These are phyloP conservation scores for Aspergillus novoparasiticus DNA, from an alignment of 2,329 filamentous ascomycete genomes.

Conservation along the genomic window DNA sequence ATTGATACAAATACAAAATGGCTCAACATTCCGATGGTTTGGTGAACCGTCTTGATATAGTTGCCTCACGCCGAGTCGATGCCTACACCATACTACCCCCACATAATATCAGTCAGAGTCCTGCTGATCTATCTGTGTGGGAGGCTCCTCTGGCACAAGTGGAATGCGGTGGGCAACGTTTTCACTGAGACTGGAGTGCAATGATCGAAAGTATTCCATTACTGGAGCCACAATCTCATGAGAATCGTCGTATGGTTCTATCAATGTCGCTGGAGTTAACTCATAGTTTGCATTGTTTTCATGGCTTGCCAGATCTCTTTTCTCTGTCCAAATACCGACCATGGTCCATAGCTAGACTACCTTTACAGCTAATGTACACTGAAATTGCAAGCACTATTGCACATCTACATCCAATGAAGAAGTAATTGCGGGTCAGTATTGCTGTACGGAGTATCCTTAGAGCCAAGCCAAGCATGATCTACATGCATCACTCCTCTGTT, in stretches of 20 bases:
- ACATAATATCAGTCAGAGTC: background rate
- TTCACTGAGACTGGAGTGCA: background rate
- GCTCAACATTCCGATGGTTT: background rate
- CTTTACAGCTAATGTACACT: background rate
- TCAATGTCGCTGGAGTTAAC: background rate
- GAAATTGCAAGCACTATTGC: background rate
- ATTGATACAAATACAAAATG: background rate
- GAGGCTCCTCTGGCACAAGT: background rate
- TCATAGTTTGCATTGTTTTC: background rate
- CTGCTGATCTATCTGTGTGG: slow-evolving; percentile 3
- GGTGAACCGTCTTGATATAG: background rate
- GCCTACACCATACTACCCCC: background rate
- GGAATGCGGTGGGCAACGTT: background rate
- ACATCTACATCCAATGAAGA: background rate
- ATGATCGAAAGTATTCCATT: background rate
- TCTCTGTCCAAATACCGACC: background rate
- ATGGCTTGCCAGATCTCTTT: background rate
- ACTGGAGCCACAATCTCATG: background rate
- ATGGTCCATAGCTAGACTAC: background rate
- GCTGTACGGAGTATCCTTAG: too few species aligned
- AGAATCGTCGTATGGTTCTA: background rate
- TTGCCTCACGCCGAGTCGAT: background rate
- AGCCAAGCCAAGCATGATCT: background rate
- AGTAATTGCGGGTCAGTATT: background rate
- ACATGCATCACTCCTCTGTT: background rate